Evolutionary conservation across 208 protist species (phyloP).

Genomic region (Acanthamoeba sp.): DNA sequence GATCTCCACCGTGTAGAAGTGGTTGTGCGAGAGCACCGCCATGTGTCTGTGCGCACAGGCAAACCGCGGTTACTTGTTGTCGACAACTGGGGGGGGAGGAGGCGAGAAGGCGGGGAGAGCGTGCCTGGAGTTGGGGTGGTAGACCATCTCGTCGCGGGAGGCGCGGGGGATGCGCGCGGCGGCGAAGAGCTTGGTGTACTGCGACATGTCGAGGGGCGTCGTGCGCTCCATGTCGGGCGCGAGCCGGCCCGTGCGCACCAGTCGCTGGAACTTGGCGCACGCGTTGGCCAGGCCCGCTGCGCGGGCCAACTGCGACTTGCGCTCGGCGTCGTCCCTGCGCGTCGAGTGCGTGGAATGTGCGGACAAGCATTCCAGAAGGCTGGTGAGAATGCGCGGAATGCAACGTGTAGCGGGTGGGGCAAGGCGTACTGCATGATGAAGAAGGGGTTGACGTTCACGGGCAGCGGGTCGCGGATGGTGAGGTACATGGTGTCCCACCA

Average conservation of each 20-base stretch:
- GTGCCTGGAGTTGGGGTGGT: conserved; percentile 1
- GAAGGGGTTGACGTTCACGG: conserved; percentile 72
- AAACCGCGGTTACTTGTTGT: neutral
- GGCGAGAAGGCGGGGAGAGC: neutral
- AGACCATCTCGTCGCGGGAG: neutral
- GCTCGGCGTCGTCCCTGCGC: neutral
- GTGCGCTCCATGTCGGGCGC: conserved; percentile 43
- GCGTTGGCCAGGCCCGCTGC: conserved; percentile 27
- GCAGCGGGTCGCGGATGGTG: neutral
- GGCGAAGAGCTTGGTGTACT: conserved; percentile 61
- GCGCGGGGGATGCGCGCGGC: conserved; percentile 9
- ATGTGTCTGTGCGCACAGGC: conserved; percentile 30
- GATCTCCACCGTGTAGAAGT: conserved; percentile 71
- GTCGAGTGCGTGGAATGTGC: too few species aligned
- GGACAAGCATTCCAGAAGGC: too few species aligned
- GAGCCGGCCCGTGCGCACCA: neutral
- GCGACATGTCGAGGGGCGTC: conserved; percentile 61
- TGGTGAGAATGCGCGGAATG: neutral
- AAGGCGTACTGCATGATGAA: conserved; percentile 65
- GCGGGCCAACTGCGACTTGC: neutral
- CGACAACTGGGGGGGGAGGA: too few species aligned
- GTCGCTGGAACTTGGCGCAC: conserved; percentile 34
- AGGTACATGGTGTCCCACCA: conserved; percentile 72
- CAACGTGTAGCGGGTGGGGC: neutral
- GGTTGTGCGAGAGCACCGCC: conserved; percentile 47